These are phyloP conservation scores for Aureobasidium sp. DNA, from an alignment of 2,329 filamentous ascomycete species.

Conservation along the genomic window DNA sequence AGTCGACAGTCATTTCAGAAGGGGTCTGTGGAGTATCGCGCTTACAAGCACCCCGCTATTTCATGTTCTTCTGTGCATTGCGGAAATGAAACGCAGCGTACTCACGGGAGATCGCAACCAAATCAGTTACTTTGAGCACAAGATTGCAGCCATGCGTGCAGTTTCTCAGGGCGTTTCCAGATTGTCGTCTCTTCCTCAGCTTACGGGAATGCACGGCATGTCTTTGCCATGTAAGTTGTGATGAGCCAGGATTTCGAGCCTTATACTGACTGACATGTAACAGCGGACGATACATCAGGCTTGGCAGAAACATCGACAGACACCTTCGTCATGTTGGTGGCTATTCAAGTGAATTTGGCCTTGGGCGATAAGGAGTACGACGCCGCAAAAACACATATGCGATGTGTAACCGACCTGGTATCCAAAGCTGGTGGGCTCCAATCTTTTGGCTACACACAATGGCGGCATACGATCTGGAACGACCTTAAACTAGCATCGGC, in stretches of 20 bases:
- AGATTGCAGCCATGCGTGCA: constrained; percentile 9
- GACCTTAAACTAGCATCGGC: constrained; percentile 7
- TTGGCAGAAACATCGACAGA: constrained; percentile 1
- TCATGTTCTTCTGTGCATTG: constrained; percentile 2
- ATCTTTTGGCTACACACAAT: constrained; percentile 8
- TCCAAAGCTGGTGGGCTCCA: constrained; percentile 2
- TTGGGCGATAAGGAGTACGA: constrained; percentile 8
- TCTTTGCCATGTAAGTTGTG: not conserved
- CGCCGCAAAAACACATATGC: constrained; percentile 7
- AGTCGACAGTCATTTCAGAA: constrained; percentile 4
- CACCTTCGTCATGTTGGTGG: constrained; percentile 8
- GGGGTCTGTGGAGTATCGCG: constrained; percentile 3
- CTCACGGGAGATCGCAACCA: constrained; percentile 6
- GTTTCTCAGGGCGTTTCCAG: constrained; percentile 4
- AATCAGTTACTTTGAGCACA: constrained; percentile 8
- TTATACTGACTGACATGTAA: not conserved
- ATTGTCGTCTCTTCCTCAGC: constrained; percentile 1
- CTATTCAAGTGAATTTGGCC: constrained; percentile 3
- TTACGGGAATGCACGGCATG: not conserved
- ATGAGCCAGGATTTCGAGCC: too few relatives aligned
- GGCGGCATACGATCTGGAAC: constrained; percentile 9
- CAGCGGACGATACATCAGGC: not conserved
- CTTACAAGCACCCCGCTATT: constrained; percentile 9
- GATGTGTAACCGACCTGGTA: not conserved
- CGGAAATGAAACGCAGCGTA: constrained; percentile 9